phyloP scores from a whole-genome alignment of 345 rosid species.

The Citrus hindsii region DNA sequence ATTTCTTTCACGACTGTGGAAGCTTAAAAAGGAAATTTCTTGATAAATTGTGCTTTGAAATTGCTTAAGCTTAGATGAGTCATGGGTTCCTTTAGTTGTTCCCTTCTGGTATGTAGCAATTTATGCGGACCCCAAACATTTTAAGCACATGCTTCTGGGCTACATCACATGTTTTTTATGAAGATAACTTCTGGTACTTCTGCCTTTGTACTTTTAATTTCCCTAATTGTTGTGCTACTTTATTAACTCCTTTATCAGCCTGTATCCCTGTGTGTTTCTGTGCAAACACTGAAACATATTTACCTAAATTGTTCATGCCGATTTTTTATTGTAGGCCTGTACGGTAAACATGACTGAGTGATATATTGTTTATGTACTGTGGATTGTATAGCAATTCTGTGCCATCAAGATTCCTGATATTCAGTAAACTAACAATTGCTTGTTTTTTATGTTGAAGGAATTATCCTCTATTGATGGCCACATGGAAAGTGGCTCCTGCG shows the following conservation, averaged over 20 bases:
- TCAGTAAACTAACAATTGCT: conserved; percentile 4
- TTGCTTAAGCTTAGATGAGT: background rate
- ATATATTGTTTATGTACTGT: background rate
- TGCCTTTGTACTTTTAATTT: background rate
- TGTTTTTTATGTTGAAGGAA: conserved; percentile 59
- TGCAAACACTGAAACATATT: background rate
- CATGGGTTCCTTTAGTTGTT: background rate
- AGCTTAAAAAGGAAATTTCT: background rate
- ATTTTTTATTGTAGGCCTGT: background rate
- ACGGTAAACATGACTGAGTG: background rate
- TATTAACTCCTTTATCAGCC: background rate
- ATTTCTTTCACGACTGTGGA: background rate
- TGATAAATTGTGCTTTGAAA: background rate
- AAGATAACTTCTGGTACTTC: background rate
- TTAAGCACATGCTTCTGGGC: background rate
- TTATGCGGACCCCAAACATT: background rate
- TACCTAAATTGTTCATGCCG: background rate
- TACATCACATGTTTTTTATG: background rate
- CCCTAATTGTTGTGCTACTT: background rate
- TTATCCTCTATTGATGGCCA: conserved; percentile 88
- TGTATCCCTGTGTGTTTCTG: background rate
- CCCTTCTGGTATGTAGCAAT: background rate
- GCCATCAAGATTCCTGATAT: background rate
- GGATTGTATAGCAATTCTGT: background rate
- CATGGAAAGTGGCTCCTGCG: conserved; percentile 99